Conservation (phyloP, 2,329 filamentous ascomycete species). For the Fusarium agapanthi region DNA sequence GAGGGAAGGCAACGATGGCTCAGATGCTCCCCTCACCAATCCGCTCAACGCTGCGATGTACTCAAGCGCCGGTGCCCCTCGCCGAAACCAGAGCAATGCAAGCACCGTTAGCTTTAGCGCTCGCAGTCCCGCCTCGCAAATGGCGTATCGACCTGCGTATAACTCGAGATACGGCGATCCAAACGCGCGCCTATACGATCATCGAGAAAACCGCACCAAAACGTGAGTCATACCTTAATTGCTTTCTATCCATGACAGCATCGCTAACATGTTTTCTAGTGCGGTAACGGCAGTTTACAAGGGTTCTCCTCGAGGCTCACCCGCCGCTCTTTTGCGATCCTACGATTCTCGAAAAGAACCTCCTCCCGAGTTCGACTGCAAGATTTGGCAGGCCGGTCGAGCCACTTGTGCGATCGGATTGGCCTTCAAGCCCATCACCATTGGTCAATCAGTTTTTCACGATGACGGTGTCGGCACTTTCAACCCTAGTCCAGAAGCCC, state of each 20-base stretch:
- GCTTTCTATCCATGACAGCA: background rate
- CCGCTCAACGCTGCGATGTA: conserved; percentile 53
- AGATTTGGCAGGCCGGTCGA: conserved; percentile 95
- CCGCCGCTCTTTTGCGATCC: conserved; percentile 81
- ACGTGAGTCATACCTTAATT: conserved; percentile 68
- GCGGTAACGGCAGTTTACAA: conserved; percentile 92
- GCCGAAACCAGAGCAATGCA: conserved; percentile 78
- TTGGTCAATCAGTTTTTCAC: conserved; percentile 92
- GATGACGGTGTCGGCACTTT: conserved; percentile 93
- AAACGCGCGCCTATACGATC: conserved; percentile 88
- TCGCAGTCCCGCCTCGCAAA: conserved; percentile 67
- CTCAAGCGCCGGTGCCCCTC: conserved; percentile 55
- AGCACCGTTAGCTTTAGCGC: conserved; percentile 85
- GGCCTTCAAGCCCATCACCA: conserved; percentile 94
- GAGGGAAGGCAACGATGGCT: conserved; percentile 82
- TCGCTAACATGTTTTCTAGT: conserved; percentile 55
- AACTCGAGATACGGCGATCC: conserved; percentile 78
- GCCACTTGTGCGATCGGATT: conserved; percentile 92
- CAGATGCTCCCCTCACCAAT: conserved; percentile 50
- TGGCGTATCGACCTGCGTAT: conserved; percentile 59
- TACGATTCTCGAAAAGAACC: conserved; percentile 96
- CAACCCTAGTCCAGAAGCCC: conserved; percentile 84
- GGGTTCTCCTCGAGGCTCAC: conserved; percentile 74
- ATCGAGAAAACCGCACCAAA: conserved; percentile 84
- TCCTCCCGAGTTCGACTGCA: conserved; percentile 90